phyloP scores from a whole-genome alignment of 2,329 filamentous ascomycete species.

The Blumeria graminis region DNA sequence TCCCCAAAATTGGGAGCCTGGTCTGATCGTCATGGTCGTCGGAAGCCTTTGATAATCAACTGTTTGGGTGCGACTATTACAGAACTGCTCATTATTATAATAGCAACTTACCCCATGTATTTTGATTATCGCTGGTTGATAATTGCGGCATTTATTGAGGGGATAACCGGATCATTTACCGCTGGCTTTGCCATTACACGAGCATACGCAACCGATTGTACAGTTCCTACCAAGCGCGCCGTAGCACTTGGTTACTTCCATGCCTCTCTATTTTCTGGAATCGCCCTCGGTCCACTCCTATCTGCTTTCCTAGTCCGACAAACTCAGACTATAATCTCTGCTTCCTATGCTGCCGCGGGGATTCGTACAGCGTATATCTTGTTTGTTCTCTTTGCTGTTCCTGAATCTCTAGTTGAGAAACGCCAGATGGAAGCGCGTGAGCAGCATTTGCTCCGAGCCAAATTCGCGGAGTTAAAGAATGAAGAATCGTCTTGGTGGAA shows the following conservation, averaged over 20 bases:
- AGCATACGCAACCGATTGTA: slow-evolving; percentile 79
- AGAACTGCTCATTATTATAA: slow-evolving; percentile 56
- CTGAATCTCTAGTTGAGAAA: slow-evolving; percentile 60
- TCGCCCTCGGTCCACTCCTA: slow-evolving; percentile 64
- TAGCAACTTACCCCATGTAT: slow-evolving; percentile 47
- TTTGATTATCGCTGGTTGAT: slow-evolving; percentile 61
- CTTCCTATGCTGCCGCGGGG: slow-evolving; percentile 61
- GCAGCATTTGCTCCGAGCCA: slow-evolving; percentile 29
- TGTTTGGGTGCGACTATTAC: slow-evolving; percentile 49
- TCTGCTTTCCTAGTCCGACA: slow-evolving; percentile 57
- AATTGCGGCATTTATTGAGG: slow-evolving; percentile 54
- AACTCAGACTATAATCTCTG: slow-evolving; percentile 49
- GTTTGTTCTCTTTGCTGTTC: slow-evolving; percentile 46
- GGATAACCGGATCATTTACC: slow-evolving; percentile 71
- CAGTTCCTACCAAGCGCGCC: slow-evolving; percentile 51
- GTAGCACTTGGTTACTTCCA: slow-evolving; percentile 80
- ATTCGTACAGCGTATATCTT: slow-evolving; percentile 53
- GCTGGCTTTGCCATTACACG: slow-evolving; percentile 52
- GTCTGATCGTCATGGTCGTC: slow-evolving; percentile 71
- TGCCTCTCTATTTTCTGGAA: slow-evolving; percentile 67
- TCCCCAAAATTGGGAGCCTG: slow-evolving; percentile 64
- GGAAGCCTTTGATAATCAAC: slow-evolving; percentile 45
- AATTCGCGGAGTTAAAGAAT: slow-evolving; percentile 6
- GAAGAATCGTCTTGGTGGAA: slow-evolving; percentile 3
- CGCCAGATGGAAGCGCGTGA: slow-evolving; percentile 47